phyloP scores from a whole-genome alignment of 2,329 filamentous ascomycete species.

The Anisogramma anomala region DNA sequence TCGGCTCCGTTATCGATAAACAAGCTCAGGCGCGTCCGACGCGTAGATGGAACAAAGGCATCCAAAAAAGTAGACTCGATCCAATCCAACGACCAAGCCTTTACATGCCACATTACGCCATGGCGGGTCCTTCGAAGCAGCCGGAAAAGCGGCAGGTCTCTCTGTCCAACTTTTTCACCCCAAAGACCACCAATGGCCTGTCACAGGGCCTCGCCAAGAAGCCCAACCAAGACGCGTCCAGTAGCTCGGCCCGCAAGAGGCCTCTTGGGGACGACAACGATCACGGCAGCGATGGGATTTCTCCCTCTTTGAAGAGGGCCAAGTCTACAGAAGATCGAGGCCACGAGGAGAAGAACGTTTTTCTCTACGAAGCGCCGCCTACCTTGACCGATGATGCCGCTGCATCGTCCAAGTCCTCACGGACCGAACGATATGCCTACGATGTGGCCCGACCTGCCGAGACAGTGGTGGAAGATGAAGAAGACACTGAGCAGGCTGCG shows the following conservation, averaged over 20 bases:
- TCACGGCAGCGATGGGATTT: conserved; percentile 30
- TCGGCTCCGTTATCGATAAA: too few relatives aligned
- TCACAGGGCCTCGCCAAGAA: conserved; percentile 10
- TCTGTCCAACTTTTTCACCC: conserved; percentile 76
- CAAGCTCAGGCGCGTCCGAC: too few relatives aligned
- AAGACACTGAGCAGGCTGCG: conserved; percentile 32
- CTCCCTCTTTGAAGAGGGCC: conserved; percentile 33
- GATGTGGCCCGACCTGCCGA: conserved; percentile 31
- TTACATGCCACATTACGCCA: conserved; percentile 16
- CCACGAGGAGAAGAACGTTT: conserved; percentile 26
- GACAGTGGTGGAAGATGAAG: conserved; percentile 27
- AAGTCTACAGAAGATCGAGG: conserved; percentile 31
- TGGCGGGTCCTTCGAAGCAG: conserved; percentile 30
- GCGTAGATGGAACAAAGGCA: too few relatives aligned
- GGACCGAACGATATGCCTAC: conserved; percentile 44
- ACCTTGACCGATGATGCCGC: conserved; percentile 14
- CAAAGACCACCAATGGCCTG: conserved; percentile 41
- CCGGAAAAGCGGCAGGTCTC: conserved; percentile 61
- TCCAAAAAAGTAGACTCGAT: too few relatives aligned
- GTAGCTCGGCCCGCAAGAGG: conserved; percentile 33
- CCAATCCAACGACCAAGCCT: too few relatives aligned
- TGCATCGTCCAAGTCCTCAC: neutral
- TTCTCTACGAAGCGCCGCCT: conserved; percentile 27
- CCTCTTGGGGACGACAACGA: conserved; percentile 37
- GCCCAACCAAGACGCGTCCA: conserved; percentile 11